A percentile compares a stretch with the other conserved stretches of the same genome.
phyloP scores from a whole-genome alignment of 1,284 basidiomycete species.

The Earliella scabrosa region DNA sequence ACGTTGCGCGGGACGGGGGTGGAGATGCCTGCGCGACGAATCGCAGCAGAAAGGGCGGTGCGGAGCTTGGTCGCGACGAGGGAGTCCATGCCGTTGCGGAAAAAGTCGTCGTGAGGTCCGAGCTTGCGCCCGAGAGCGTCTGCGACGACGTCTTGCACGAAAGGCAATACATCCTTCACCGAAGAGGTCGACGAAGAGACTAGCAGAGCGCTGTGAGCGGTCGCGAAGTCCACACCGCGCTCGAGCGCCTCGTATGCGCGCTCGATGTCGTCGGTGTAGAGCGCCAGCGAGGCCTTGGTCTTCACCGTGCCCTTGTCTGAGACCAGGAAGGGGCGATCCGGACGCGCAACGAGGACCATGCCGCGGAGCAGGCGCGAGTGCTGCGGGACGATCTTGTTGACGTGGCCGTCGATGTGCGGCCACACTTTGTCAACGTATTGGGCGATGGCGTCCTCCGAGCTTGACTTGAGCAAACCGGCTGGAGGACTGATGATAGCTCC shows the following conservation, averaged over 20 bases:
- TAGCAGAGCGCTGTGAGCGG: not conserved
- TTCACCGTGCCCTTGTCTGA: constrained; percentile 27
- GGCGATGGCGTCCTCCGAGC: not conserved
- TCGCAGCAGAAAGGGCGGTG: constrained; percentile 7
- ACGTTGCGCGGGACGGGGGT: constrained; percentile 21
- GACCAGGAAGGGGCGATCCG: constrained; percentile 20
- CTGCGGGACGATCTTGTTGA: constrained; percentile 23
- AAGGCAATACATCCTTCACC: constrained; percentile 11
- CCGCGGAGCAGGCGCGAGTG: constrained; percentile 27
- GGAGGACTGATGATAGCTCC: constrained; percentile 20
- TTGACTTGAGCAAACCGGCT: not conserved
- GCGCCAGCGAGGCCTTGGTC: constrained; percentile 14
- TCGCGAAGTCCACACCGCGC: constrained; percentile 1
- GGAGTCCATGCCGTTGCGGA: constrained; percentile 22
- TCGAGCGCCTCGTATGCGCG: constrained; percentile 21
- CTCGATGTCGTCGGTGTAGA: constrained; percentile 24
- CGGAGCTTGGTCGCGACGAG: constrained; percentile 17
- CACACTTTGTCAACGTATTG: constrained; percentile 11
- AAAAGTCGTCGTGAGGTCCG: constrained; percentile 1
- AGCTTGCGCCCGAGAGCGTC: not conserved
- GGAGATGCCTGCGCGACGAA: not conserved
- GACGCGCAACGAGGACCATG: constrained; percentile 24
- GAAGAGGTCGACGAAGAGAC: not conserved
- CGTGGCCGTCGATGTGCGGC: constrained; percentile 16
- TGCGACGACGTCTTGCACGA: constrained; percentile 6